Conservation (phyloP, 202 grass and related monocot genomes). For the Carex arenaria region DNA sequence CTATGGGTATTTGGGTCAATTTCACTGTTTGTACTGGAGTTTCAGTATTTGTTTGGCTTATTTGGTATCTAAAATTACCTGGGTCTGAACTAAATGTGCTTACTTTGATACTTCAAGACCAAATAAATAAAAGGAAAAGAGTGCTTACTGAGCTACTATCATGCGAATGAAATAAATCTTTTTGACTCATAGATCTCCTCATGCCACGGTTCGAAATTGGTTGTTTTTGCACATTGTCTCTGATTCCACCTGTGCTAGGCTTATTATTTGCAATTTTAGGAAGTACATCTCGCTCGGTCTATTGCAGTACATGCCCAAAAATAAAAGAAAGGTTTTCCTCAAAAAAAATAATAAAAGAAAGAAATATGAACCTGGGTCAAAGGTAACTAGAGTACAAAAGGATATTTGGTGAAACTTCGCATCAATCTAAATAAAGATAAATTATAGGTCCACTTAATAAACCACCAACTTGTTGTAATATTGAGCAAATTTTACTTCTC, state of each 20-base stretch:
- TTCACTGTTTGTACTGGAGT: background rate
- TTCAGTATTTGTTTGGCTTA: background rate
- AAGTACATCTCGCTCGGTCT: constrained; percentile 45
- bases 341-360: constrained; percentile 9
- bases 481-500: background rate
- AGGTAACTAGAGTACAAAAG: constrained; percentile 1
- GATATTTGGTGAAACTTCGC: background rate
- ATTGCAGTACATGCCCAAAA: constrained; percentile 14
- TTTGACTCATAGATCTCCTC: constrained; percentile 66
- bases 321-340: background rate
- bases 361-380: constrained; percentile 16
- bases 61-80: background rate
- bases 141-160: constrained; percentile 74
- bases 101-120: background rate
- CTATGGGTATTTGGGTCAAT: background rate
- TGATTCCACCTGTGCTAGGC: constrained; percentile 27
- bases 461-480: background rate
- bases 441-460: background rate
- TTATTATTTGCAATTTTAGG: constrained; percentile 30
- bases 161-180: constrained; percentile 54
- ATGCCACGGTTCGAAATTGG: constrained; percentile 38
- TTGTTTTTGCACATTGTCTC: constrained; percentile 46
- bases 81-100: background rate
- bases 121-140: background rate
- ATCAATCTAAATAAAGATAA: constrained; percentile 14